phyloP scores from a whole-genome alignment of 495 filamentous ascomycete genomes.

The Aeminium ludgeri region DNA sequence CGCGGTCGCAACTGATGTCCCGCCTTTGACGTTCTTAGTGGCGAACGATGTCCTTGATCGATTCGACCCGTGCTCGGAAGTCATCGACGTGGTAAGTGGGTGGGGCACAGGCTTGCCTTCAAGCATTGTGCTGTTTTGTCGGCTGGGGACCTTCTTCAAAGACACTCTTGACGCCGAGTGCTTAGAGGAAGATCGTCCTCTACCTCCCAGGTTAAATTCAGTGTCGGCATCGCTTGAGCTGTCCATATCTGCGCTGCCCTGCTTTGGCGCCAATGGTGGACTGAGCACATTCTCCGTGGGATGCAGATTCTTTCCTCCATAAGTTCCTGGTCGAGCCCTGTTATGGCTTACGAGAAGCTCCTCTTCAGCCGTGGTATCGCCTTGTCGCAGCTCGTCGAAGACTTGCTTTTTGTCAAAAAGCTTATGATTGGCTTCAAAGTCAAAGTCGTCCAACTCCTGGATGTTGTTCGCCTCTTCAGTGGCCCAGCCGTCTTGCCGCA shows the following conservation, averaged over 20 bases:
- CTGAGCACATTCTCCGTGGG: constrained; percentile 84
- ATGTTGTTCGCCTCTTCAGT: constrained; percentile 94
- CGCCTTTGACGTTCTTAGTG: neutral
- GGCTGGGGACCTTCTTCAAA: constrained; percentile 18
- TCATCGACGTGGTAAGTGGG: constrained; percentile 10
- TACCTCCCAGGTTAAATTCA: constrained; percentile 34
- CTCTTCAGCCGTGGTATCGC: constrained; percentile 75
- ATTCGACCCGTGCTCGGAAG: constrained; percentile 5
- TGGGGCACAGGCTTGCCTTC: constrained; percentile 4
- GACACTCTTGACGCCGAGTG: constrained; percentile 31
- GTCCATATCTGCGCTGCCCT: constrained; percentile 26
- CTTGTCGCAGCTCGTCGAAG: constrained; percentile 73
- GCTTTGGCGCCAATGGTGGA: constrained; percentile 21
- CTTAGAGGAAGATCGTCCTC: constrained; percentile 32
- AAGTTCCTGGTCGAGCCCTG: constrained; percentile 58
- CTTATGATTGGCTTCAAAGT: constrained; percentile 71
- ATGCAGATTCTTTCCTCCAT: constrained; percentile 78
- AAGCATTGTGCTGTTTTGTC: constrained; percentile 14
- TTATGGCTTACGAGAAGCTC: constrained; percentile 83
- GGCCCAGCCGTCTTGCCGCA: constrained; percentile 75
- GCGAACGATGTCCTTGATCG: constrained; percentile 4
- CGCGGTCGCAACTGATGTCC: constrained; percentile 4
- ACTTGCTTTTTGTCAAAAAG: constrained; percentile 87
- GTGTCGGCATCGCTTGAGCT: constrained; percentile 57
- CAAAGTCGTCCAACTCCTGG: constrained; percentile 87